phyloP scores from a whole-genome alignment of 225 moss, liverwort and hornwort genomes.

The Marchantia polymorpha region DNA sequence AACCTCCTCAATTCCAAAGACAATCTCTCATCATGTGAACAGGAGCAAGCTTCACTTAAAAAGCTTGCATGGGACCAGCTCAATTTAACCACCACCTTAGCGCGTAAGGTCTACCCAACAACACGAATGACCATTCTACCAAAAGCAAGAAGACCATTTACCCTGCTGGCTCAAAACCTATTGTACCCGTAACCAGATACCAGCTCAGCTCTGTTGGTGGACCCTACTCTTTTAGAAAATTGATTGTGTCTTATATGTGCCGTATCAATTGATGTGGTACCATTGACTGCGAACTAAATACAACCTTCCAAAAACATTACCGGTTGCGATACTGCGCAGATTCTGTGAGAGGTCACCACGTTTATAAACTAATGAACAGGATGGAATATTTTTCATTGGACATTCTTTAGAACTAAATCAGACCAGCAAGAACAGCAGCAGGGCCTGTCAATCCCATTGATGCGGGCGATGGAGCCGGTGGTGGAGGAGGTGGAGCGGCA shows the following conservation, averaged over 20 bases:
- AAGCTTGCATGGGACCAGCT: conserved; percentile 27
- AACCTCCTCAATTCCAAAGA: conserved; percentile 26
- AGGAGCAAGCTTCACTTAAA: conserved; percentile 21
- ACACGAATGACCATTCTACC: conserved; percentile 12
- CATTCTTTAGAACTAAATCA: conserved; percentile 42
- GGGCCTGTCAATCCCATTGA: conserved; percentile 73
- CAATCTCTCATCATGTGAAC: conserved; percentile 15
- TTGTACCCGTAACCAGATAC: conserved; percentile 19
- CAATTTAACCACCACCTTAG: conserved; percentile 16
- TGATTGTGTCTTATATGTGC: conserved; percentile 21
- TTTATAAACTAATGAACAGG: conserved; percentile 31
- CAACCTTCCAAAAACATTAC: conserved; percentile 15
- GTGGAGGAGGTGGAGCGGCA: conserved; percentile 33
- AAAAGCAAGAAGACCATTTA: conserved; percentile 17
- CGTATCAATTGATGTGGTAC: conserved; percentile 32
- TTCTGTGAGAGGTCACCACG: conserved; percentile 29
- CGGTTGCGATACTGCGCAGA: conserved; percentile 25
- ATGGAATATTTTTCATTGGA: conserved; percentile 18
- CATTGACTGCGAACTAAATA: conserved; percentile 25
- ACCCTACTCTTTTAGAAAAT: conserved; percentile 24
- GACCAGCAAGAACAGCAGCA: conserved; percentile 75
- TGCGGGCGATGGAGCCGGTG: conserved; percentile 46
- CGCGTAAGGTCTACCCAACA: conserved; percentile 12
- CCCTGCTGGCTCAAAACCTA: conserved; percentile 15
- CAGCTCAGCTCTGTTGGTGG: conserved; percentile 6